Conservation (phyloP, 441 rosid genomes). For the Macaranga tanarius region DNA sequence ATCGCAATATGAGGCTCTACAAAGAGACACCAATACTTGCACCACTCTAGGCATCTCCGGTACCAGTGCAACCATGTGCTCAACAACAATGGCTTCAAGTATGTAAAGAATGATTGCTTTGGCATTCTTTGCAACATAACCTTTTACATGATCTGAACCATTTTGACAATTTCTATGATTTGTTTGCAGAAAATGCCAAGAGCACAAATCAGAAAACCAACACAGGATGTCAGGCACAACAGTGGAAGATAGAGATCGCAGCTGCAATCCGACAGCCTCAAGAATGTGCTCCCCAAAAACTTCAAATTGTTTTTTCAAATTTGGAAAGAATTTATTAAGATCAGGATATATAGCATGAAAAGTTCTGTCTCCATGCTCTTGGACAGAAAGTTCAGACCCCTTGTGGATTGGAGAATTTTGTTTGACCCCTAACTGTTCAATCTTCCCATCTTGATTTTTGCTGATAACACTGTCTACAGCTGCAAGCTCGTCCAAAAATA, state of each 20-base stretch:
- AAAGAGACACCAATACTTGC: constrained; percentile 69
- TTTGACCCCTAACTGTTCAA: constrained; percentile 31
- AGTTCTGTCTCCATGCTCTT: constrained; percentile 38
- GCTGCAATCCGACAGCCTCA: constrained; percentile 81
- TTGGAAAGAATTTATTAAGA: constrained; percentile 67
- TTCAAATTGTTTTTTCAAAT: constrained; percentile 65
- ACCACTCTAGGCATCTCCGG: constrained; percentile 82
- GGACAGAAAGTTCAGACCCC: constrained; percentile 34
- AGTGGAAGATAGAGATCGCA: constrained; percentile 61
- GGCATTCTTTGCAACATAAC: constrained; percentile 67
- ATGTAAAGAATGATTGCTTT: constrained; percentile 72
- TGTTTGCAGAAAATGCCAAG: constrained; percentile 52
- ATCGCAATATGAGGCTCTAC: constrained; percentile 63
- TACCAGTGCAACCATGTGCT: constrained; percentile 84
- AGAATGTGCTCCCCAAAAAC: constrained; percentile 70
- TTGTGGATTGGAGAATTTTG: constrained; percentile 25
- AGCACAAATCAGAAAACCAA: constrained; percentile 83
- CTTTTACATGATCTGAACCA: constrained; percentile 47
- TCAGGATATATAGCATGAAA: constrained; percentile 68
- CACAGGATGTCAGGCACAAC: constrained; percentile 71
- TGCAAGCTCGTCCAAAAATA: constrained; percentile 75
- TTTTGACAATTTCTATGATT: constrained; percentile 32
- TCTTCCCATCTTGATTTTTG: constrained; percentile 35
- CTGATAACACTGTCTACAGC: constrained; percentile 43
- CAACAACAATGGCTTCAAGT: constrained; percentile 67